Conservation (phyloP, 306 rosid genomes). For the Mimosa bimucronata region DNA sequence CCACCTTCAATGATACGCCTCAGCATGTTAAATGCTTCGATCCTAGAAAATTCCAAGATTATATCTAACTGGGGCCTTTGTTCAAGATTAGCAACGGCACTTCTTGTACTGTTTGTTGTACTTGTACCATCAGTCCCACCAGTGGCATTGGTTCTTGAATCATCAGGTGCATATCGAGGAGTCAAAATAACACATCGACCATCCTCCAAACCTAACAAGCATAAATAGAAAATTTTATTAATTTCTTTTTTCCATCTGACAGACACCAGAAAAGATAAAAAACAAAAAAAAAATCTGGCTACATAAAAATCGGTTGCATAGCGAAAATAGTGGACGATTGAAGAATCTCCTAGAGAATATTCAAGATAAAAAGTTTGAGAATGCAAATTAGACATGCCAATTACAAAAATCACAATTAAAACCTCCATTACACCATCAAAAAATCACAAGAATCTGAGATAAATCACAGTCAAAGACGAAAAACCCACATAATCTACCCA, state of each 20-base stretch:
- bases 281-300: too few relatives aligned
- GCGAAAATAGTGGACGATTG: not conserved
- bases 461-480: not conserved
- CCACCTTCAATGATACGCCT: too few relatives aligned
- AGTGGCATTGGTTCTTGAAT: slow-evolving; percentile 25
- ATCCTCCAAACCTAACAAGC: slow-evolving; percentile 52
- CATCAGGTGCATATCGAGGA: slow-evolving; percentile 50
- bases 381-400: too few relatives aligned
- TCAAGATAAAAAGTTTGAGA: not conserved
- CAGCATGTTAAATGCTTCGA: too few relatives aligned
- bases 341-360: not conserved
- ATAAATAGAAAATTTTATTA: not conserved
- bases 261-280: not conserved
- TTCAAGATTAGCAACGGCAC: too few relatives aligned
- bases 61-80: too few relatives aligned
- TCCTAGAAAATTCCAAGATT: too few relatives aligned
- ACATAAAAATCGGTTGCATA: not conserved
- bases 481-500: too few relatives aligned
- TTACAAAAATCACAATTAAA: not conserved
- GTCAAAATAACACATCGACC: slow-evolving; percentile 61
- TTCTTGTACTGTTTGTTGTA: slow-evolving; percentile 46
- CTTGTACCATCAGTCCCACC: slow-evolving; percentile 43
- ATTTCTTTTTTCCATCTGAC: not conserved
- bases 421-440: not conserved
- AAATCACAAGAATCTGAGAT: not conserved